Evolutionary conservation across 345 rosid genomes (phyloP).

Genomic region (Eucalyptus pauciflora): DNA sequence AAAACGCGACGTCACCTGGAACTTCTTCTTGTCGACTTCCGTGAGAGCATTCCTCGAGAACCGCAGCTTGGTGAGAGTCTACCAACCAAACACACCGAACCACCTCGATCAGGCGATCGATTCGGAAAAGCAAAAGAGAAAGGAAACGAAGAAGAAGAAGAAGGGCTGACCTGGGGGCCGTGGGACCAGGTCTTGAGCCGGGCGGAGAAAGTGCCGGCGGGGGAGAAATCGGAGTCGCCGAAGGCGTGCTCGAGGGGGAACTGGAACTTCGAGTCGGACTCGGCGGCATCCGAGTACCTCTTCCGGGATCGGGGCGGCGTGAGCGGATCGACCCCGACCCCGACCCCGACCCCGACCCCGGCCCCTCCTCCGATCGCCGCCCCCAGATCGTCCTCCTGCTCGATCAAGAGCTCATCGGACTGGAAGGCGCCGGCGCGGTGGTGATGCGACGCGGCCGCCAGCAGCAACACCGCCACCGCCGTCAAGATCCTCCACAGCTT

Average conservation of each 20-base stretch:
- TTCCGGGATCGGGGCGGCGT: constrained; percentile 7
- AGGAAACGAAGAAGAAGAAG: neutral
- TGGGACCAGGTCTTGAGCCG: constrained; percentile 81
- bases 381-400: neutral
- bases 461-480: neutral
- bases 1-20: constrained; percentile 30
- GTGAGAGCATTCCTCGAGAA: constrained; percentile 63
- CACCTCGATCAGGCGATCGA: neutral
- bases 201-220: constrained; percentile 87
- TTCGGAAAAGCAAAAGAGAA: neutral
- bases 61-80: constrained; percentile 90
- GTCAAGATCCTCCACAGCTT: neutral
- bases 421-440: neutral
- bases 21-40: constrained; percentile 55
- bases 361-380: neutral
- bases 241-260: constrained; percentile 88
- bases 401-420: neutral
- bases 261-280: constrained; percentile 90
- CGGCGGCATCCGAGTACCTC: constrained; percentile 49
- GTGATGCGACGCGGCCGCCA: neutral
- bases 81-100: neutral
- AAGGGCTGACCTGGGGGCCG: constrained; percentile 58
- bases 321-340: neutral
- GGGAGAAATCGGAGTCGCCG: constrained; percentile 70
- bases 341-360: neutral